Percentiles rank a stretch among this genome's conserved stretches.
Conservation (phyloP, 2,329 filamentous ascomycete genomes). For the Colletotrichum sp. region DNA sequence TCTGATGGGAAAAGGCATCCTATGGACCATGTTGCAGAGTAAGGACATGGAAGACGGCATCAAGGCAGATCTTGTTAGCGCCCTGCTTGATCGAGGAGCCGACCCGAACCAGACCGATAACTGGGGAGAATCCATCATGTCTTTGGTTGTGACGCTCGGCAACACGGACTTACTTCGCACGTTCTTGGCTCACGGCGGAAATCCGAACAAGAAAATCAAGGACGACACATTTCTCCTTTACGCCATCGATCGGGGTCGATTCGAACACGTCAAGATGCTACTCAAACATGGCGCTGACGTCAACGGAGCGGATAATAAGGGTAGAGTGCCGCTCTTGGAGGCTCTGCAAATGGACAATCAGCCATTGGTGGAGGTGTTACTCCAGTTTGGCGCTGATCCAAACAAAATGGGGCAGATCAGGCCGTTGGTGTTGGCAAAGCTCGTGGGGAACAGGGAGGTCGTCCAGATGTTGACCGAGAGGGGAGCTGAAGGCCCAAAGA, state of each 20-base stretch:
- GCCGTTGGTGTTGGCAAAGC: constrained; percentile 5
- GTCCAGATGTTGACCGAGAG: constrained; percentile 3
- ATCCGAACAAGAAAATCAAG: constrained; percentile 16
- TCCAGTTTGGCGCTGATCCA: constrained; percentile 21
- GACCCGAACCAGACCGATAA: constrained; percentile 25
- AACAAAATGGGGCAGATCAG: constrained; percentile 15
- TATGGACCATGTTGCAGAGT: constrained; percentile 10
- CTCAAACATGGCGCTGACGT: constrained; percentile 36
- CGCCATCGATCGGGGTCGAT: constrained; percentile 29
- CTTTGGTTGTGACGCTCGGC: constrained; percentile 8
- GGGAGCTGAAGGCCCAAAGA: constrained; percentile 5
- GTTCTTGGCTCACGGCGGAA: constrained; percentile 21
- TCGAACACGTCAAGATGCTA: constrained; percentile 29
- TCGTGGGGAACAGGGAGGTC: constrained; percentile 5
- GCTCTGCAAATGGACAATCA: constrained; percentile 26
- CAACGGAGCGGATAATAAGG: constrained; percentile 26
- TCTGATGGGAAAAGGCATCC: constrained; percentile 7
- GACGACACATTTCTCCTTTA: constrained; percentile 32
- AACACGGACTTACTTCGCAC: constrained; percentile 12
- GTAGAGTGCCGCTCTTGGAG: constrained; percentile 22
- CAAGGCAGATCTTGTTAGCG: background rate
- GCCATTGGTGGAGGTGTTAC: constrained; percentile 9
- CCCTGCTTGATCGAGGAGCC: constrained; percentile 10
- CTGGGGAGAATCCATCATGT: constrained; percentile 29
- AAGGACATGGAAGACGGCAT: constrained; percentile 6